Evolutionary conservation across 1,284 basidiomycete species (phyloP), one percentile per base, ranked within the genome.

Genomic region (Trametes versicolor): DNA sequence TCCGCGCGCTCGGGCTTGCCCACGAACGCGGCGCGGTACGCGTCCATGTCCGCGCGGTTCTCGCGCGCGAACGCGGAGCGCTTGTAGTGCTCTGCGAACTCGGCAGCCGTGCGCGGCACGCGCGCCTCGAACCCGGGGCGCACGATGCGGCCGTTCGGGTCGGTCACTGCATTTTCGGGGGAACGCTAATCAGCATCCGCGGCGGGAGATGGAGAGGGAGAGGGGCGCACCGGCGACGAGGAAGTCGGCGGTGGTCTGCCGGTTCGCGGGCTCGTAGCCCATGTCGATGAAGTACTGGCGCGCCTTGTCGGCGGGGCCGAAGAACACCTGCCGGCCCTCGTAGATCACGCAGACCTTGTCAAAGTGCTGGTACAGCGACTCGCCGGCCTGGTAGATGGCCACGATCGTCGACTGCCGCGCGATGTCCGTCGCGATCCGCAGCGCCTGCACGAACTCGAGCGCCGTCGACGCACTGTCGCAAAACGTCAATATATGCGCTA

Each of bases 331-430:
- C 65, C 82, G 79, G 21, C 89, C 89, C 72, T 88, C 83, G 75
- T 88, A 84, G 65, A 91, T 79, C 23, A 92, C 82, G 64, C 81
- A 82, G 39, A 89, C 87, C 75, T 89, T 89, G 81, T 89, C 87
- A 70, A 90, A 90, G 61, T 80, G 76, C 63, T 78, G 59, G 70
- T 82, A 83, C 8, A 83, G 71, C 48, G 75, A 74, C 69, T 85
- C 88, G 71, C 79, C 84, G 56, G 85, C 85, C 73, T 91, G 89
- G 77, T 90, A 91, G 65, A 89, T 83, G 4, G 84, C 84, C 45
- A 87, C 85, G 70, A 88, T 80, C 25, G 84, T 85, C 37, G 87
- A 79, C 55, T 80, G 76, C n/a, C 78, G 76, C 4, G 77, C 72
- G 27, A 88, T 74, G 72, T 90, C 87, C 10, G 86, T 85, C 13